A percentile compares a stretch with the other conserved stretches of the same genome.
Evolutionary conservation across 2,329 filamentous ascomycete species (phyloP).

Genomic region (Colletotrichum orchidophilum): DNA sequence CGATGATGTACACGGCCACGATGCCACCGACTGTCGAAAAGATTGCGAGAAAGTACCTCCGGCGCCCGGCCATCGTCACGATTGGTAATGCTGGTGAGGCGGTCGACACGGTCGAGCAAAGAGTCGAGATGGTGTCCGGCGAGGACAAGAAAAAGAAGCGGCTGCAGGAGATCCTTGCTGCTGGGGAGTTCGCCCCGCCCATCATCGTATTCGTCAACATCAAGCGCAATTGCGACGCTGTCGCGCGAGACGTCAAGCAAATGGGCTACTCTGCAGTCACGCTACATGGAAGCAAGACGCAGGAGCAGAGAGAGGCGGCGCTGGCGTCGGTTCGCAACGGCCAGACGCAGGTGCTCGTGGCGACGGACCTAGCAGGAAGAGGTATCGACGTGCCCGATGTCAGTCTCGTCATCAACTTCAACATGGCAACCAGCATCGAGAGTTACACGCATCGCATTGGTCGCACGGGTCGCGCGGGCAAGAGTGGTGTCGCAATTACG

Average conservation of each 20-base stretch:
- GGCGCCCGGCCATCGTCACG: constrained; percentile 90
- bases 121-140: constrained; percentile 88
- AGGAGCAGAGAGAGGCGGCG: constrained; percentile 96
- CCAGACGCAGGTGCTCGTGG: constrained; percentile 86
- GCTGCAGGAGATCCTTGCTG: constrained; percentile 87
- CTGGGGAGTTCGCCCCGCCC: constrained; percentile 82
- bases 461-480: constrained; percentile 95
- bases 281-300: constrained; percentile 93
- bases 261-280: constrained; percentile 93
- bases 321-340: constrained; percentile 85
- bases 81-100: constrained; percentile 96
- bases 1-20: constrained; percentile 99
- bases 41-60: constrained; percentile 96
- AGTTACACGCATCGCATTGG: constrained; percentile 97
- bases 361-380: constrained; percentile 93
- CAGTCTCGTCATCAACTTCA: constrained; percentile 96
- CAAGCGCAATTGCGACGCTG: constrained; percentile 97
- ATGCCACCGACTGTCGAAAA: constrained; percentile 94
- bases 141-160: constrained; percentile 98
- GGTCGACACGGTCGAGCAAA: constrained; percentile 97
- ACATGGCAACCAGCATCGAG: constrained; percentile 95
- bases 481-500: constrained; percentile 94
- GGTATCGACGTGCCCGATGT: constrained; percentile 98
- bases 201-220: constrained; percentile 99
- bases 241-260: constrained; percentile 91